Percentiles rank a stretch among this genome's conserved stretches.
Conservation (phyloP, 495 filamentous ascomycete species). For the Chaetomidium leptoderma region DNA sequence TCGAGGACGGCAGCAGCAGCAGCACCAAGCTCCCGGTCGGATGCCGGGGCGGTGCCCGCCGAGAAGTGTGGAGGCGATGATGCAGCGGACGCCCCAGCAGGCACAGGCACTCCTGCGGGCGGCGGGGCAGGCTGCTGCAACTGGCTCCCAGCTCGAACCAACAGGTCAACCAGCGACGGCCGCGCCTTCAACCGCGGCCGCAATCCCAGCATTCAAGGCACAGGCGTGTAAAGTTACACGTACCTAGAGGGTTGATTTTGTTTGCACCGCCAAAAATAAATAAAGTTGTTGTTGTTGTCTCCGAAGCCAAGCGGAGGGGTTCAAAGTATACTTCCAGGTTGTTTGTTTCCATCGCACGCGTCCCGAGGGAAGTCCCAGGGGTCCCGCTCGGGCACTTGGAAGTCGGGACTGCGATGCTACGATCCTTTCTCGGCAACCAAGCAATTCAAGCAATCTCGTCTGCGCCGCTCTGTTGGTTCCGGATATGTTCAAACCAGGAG, state of each 20-base stretch:
- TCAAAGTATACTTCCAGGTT: not conserved
- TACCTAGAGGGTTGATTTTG: not conserved
- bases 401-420: not conserved
- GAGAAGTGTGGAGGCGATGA: constrained; percentile 30
- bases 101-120: constrained; percentile 26
- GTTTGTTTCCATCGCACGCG: not conserved
- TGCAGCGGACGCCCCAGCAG: constrained; percentile 16
- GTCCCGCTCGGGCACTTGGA: constrained; percentile 1
- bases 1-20: constrained; percentile 18
- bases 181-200: constrained; percentile 62
- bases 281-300: too few species aligned
- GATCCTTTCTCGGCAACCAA: not conserved
- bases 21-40: constrained; percentile 15
- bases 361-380: too few species aligned
- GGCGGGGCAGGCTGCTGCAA: not conserved
- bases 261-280: not conserved
- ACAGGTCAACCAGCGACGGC: constrained; percentile 68
- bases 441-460: not conserved
- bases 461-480: not conserved
- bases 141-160: constrained; percentile 43
- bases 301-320: not conserved
- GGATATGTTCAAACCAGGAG: too few species aligned
- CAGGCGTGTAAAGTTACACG: not conserved
- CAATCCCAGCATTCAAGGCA: constrained; percentile 32
- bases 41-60: constrained; percentile 22